Evolutionary conservation across 2,329 filamentous ascomycete genomes (phyloP).

Genomic region (Colletotrichum sidae): DNA sequence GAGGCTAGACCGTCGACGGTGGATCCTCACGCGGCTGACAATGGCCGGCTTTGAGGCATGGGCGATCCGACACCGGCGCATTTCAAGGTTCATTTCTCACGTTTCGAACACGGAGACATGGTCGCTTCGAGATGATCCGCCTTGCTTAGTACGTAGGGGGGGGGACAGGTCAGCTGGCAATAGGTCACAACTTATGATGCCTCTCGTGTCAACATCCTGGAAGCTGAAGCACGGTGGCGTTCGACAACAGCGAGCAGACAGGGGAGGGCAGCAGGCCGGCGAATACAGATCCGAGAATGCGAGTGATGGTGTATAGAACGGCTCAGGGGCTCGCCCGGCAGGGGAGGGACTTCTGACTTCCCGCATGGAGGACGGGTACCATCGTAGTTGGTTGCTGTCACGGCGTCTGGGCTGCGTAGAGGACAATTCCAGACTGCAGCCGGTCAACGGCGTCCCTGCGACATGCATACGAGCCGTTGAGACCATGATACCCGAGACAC

Average conservation of each 20-base stretch:
- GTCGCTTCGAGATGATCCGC: too few relatives aligned
- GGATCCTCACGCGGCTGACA: too few relatives aligned
- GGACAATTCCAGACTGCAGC: neutral
- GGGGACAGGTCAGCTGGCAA: too few relatives aligned
- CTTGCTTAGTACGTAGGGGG: too few relatives aligned
- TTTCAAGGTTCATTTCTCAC: too few relatives aligned
- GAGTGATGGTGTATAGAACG: neutral
- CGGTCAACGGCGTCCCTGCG: neutral
- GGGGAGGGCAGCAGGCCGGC: neutral
- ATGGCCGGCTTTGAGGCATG: too few relatives aligned
- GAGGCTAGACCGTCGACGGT: too few relatives aligned
- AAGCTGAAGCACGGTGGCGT: neutral
- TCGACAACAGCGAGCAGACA: conserved; percentile 3
- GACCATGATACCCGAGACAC: neutral
- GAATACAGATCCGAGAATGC: conserved; percentile 7
- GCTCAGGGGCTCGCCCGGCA: conserved; percentile 1
- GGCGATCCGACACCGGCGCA: too few relatives aligned
- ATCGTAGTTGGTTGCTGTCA: conserved; percentile 1
- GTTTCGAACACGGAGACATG: too few relatives aligned
- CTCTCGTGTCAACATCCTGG: neutral
- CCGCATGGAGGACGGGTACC: neutral
- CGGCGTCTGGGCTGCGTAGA: neutral
- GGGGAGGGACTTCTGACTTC: neutral
- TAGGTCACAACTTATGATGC: too few relatives aligned
- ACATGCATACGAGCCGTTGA: neutral